Conservation (phyloP, 108 stramenopile genomes). For the Stephanodiscus minutulus region DNA sequence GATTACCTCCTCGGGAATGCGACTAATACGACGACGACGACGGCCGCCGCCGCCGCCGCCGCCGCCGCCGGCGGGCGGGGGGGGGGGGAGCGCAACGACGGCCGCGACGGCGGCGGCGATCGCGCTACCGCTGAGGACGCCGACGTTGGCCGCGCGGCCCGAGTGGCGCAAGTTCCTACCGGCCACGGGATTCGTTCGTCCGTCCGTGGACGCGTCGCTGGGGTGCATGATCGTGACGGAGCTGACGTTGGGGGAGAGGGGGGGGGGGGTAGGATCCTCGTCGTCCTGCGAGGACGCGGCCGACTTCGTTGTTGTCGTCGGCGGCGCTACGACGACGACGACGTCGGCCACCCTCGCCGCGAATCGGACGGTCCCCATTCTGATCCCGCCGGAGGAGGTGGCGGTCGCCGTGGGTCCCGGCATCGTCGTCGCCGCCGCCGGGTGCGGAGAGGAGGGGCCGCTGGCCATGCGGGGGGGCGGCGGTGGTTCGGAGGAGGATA, state of each 20-base stretch:
- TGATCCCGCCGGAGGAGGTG: conserved; percentile 1
- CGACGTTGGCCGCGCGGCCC: conserved; percentile 7
- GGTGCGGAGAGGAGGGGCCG: conserved; percentile 5
- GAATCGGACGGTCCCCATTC: conserved; percentile 1
- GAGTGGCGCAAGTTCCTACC: conserved; percentile 19
- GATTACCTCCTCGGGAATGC: conserved; percentile 23
- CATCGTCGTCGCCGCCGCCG: neutral
- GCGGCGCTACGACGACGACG: neutral
- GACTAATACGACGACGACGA: neutral
- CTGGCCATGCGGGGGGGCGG: conserved; percentile 9
- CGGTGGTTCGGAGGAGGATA: conserved; percentile 7
- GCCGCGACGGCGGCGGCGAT: no score
- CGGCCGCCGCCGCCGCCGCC: no score
- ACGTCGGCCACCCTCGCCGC: conserved; percentile 2
- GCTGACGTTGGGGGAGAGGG: conserved; percentile 11
- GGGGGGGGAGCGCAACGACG: no score
- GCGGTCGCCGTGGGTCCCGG: neutral
- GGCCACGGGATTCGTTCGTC: conserved; percentile 22
- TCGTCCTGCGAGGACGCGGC: neutral
- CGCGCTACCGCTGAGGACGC: no score
- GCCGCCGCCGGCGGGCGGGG: no score
- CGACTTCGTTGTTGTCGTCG: neutral
- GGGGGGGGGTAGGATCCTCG: neutral
- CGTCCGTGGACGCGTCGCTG: conserved; percentile 7
- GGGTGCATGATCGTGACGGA: conserved; percentile 18